Evolutionary conservation across 768 basidiomycete genomes (phyloP), one percentile per base, ranked within the genome.

Genomic region (Pleurotus cornucopiae): DNA sequence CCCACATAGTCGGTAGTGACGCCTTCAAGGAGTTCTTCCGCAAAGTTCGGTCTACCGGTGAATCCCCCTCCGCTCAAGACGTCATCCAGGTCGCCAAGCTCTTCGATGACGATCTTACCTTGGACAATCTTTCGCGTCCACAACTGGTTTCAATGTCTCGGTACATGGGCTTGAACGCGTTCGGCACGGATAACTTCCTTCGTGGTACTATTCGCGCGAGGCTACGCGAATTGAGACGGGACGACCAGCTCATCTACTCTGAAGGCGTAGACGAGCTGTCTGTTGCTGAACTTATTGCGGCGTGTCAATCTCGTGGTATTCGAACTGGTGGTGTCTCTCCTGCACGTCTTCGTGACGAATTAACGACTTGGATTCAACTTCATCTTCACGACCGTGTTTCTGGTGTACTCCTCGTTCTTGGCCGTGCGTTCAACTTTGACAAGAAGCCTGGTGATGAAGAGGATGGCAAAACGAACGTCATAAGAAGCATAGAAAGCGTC

Each of bases 21-120:
- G 91, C 94, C 40, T 99, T 99, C 83, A 98, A 98, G 68, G 94
- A 96, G 71, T 99, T 99, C 76, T 99, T 99, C 87, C 85, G 93
- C 67, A 98, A 98, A 76, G 94, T 92, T 52, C 90, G 97, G 51
- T 91, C 92, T 3, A 98, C 96, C 0, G 97, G 97, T 47, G 97
- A 98, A 77, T 82, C 85, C 1, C 96, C 97, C 12, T 94, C 94
- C 0, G 80, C 87, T 1, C 71, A 83, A 60, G 96, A 99, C 63
- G 82, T 99, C 61, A 84, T 96, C 76, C 91, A 86, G 65, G 97
- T 98, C 25, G 95, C 97, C 55, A 93, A 94, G 65, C 81, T 98
- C 21, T 99, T 99, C 71, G 92, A 98, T 67, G 94, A 98, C 62
- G 97, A 99, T 67, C 81, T 98, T 60, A 98, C 97, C 0, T 83